phyloP scores from a whole-genome alignment of 495 filamentous ascomycete genomes.

The Penicillium mononematosum region DNA sequence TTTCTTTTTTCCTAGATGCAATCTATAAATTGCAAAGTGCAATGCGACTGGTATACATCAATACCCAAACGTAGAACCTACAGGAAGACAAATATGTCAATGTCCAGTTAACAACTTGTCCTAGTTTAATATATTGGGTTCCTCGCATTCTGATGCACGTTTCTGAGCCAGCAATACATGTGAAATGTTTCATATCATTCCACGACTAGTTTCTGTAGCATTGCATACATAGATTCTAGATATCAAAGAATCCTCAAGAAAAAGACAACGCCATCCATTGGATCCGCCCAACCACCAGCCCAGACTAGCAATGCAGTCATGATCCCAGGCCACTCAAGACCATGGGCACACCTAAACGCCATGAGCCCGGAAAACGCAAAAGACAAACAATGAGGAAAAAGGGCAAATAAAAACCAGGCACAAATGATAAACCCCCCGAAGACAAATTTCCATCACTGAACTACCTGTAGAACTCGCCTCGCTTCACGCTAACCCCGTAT shows the following conservation, averaged over 20 bases:
- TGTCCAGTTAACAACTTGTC: background rate
- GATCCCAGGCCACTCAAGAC: constrained; percentile 7
- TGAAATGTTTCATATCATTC: constrained; percentile 1
- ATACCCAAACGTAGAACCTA: background rate
- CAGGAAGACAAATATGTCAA: background rate
- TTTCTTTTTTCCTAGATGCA: background rate
- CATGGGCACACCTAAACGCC: constrained; percentile 25
- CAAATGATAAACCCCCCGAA: background rate
- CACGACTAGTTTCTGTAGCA: constrained; percentile 6
- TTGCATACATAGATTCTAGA: background rate
- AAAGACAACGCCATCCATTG: constrained; percentile 26
- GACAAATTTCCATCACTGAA: background rate
- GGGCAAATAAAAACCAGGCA: background rate
- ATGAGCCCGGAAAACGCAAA: constrained; percentile 2
- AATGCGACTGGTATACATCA: background rate
- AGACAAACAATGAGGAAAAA: constrained; percentile 10
- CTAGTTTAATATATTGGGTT: background rate
- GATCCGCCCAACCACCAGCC: constrained; percentile 17
- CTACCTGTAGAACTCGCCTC: constrained; percentile 96
- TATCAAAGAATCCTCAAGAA: background rate
- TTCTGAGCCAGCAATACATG: background rate
- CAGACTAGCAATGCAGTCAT: constrained; percentile 10
- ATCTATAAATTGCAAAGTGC: background rate
- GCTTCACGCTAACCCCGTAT: constrained; percentile 94
- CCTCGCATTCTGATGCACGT: background rate